These are phyloP conservation scores for Cyclotella distinguenda DNA, from an alignment of 108 stramenopile species.

Conservation along the genomic window DNA sequence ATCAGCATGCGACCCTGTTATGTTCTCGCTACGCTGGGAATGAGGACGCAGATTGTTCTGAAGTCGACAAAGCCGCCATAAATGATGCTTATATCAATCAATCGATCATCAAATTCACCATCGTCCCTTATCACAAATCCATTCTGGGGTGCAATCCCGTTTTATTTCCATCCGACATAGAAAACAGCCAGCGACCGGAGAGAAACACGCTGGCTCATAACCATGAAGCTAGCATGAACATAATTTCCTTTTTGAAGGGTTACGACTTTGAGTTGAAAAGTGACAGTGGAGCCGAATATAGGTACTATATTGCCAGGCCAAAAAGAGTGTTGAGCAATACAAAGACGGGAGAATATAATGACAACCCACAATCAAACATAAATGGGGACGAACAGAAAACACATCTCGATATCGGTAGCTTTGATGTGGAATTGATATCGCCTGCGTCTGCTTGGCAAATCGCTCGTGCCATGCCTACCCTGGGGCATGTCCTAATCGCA, in stretches of 20 bases:
- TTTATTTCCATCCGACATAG: constrained; percentile 17
- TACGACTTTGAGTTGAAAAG: constrained; percentile 48
- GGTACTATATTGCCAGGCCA: constrained; percentile 51
- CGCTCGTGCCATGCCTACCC: constrained; percentile 51
- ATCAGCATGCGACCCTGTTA: constrained; percentile 55
- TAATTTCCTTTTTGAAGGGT: constrained; percentile 44
- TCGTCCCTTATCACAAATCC: constrained; percentile 48
- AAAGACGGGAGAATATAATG: background rate
- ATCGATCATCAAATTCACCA: constrained; percentile 53
- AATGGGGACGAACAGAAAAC: background rate
- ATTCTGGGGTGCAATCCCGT: constrained; percentile 48
- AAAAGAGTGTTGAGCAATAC: background rate
- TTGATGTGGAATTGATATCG: constrained; percentile 57
- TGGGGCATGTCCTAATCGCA: constrained; percentile 34
- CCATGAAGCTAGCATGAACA: constrained; percentile 26
- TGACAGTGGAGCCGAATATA: constrained; percentile 60
- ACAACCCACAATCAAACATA: background rate
- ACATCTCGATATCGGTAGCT: constrained; percentile 18
- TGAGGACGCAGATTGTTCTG: too few species aligned
- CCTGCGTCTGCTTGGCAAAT: constrained; percentile 53
- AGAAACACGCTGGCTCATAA: constrained; percentile 31
- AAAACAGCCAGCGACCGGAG: constrained; percentile 25
- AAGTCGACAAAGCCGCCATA: background rate
- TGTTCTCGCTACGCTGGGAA: too few species aligned
- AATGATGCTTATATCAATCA: constrained; percentile 6